phyloP scores from a whole-genome alignment of 805 yeast species.

The Metschnikowia vanudenii region DNA sequence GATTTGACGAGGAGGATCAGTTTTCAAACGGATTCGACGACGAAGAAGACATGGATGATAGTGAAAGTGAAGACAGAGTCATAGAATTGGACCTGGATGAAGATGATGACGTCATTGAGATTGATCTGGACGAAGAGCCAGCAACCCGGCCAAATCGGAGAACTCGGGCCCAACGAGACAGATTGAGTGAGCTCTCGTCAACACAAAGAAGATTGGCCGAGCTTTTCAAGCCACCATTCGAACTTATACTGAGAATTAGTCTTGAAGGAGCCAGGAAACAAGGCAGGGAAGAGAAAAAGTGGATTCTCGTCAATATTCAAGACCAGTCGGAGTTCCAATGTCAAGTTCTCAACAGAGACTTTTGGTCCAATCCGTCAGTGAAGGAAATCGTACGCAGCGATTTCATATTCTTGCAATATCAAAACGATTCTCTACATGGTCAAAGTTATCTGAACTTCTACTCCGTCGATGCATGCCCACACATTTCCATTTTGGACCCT shows the following conservation, averaged over 20 bases:
- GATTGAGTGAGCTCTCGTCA: conserved; percentile 40
- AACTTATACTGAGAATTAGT: conserved; percentile 64
- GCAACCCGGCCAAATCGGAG: conserved; percentile 11
- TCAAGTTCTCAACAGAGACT: conserved; percentile 87
- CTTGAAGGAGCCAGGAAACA: conserved; percentile 70
- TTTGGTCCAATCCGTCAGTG: conserved; percentile 74
- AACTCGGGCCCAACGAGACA: conserved; percentile 9
- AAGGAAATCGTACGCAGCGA: conserved; percentile 62
- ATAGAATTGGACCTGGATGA: conserved; percentile 33
- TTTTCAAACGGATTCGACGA: conserved; percentile 24
- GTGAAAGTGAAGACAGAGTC: conserved; percentile 6
- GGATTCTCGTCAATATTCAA: conserved; percentile 88
- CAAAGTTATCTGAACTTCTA: conserved; percentile 69
- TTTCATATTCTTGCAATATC: conserved; percentile 85
- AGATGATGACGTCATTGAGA: conserved; percentile 34
- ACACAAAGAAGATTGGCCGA: conserved; percentile 72
- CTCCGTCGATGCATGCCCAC: conserved; percentile 71
- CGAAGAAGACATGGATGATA: conserved; percentile 25
- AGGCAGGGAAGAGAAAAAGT: conserved; percentile 65
- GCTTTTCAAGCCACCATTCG: conserved; percentile 92
- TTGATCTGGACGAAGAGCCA: conserved; percentile 32
- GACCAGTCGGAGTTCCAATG: conserved; percentile 82
- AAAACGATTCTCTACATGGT: conserved; percentile 74
- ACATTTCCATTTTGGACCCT: conserved; percentile 89
- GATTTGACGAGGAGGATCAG: conserved; percentile 41